Evolutionary conservation across 352 stramenopile genomes (phyloP), one percentile per base, ranked within the genome.

Genomic region (Peronosclerospora sorghi): DNA sequence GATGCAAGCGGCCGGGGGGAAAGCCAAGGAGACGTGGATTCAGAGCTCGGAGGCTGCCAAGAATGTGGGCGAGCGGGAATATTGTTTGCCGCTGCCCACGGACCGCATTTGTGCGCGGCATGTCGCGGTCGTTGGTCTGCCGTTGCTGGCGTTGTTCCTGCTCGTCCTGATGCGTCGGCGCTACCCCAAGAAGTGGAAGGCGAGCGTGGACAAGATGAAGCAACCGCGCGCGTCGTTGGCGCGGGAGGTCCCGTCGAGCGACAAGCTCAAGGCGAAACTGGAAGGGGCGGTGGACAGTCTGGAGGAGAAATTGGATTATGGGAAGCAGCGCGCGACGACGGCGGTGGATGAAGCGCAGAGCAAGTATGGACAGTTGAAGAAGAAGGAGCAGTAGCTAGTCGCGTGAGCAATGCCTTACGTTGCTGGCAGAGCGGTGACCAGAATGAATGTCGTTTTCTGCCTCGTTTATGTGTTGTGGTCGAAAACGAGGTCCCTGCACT

Each of bases 181-280:
- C 18, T 80, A 85, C 51, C 72, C 75, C 21, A 76, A 85, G 38
- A 69, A 73, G 38, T 87, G 72, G 72, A 68, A 70, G 1, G 65
- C 65, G 0, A 51, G 62, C 28, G 64, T 83, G 53, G 60, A 75
- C 40, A 73, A 62, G 41, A 55, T 86, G 14, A 54, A 63, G 29
- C 45, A 48, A 24, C 68, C 79, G 37, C 60, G 68, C 20, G 54
- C 62, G 26, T 60, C 59, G 19, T 30, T 87, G 36, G 60, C 63
- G 34, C 62, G 56, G 27, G 73, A 77, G 24, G 45, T 66, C 50
- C 45, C 55, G 21, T 42, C 48, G 9, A 51, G 14, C 32, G 53
- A 67, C n/a, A 69, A 77, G 41, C 53, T 81, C 30, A 41, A 62
- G 41, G 32, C 34, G 8, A 26, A 62, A 14, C 2, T 54, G 12